These are phyloP conservation scores for Ustilago sp. DNA, from an alignment of 1,284 basidiomycete genomes.

Conservation along the genomic window DNA sequence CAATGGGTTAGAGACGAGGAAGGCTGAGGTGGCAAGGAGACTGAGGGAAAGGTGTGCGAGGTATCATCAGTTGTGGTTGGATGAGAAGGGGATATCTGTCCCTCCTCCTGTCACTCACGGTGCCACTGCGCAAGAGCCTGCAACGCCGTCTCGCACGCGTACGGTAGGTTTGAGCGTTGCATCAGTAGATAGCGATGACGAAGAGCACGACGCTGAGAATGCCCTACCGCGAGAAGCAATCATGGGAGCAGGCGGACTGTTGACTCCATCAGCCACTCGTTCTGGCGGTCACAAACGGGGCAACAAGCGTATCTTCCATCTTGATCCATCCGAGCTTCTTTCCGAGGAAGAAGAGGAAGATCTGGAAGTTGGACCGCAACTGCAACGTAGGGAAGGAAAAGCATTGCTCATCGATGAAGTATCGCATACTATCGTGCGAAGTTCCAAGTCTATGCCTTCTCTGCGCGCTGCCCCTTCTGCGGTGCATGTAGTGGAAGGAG, in stretches of 20 bases:
- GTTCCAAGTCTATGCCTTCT: conserved; percentile 21
- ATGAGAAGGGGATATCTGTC: conserved; percentile 29
- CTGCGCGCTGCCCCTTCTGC: conserved; percentile 1
- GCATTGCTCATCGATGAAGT: conserved; percentile 40
- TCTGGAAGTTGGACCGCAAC: not conserved
- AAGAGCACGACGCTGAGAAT: conserved; percentile 78
- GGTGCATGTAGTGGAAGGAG: not conserved
- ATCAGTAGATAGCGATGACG: conserved; percentile 79
- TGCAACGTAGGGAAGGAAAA: conserved; percentile 10
- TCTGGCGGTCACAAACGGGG: conserved; percentile 34
- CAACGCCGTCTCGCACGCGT: conserved; percentile 22
- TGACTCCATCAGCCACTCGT: conserved; percentile 44
- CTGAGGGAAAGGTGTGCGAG: conserved; percentile 47
- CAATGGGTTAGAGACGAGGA: conserved; percentile 62
- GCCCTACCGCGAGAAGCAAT: conserved; percentile 79
- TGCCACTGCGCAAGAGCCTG: not conserved
- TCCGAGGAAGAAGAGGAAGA: conserved; percentile 31
- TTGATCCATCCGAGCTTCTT: conserved; percentile 38
- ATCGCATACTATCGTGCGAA: conserved; percentile 15
- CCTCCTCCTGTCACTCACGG: conserved; percentile 12
- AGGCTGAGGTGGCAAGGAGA: conserved; percentile 52
- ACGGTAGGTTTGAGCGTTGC: conserved; percentile 21
- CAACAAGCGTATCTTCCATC: conserved; percentile 37
- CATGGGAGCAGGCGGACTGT: conserved; percentile 39
- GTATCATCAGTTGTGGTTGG: conserved; percentile 54